Conservation (phyloP, 202 grass and related monocot species). For the Eragrostis tef region DNA sequence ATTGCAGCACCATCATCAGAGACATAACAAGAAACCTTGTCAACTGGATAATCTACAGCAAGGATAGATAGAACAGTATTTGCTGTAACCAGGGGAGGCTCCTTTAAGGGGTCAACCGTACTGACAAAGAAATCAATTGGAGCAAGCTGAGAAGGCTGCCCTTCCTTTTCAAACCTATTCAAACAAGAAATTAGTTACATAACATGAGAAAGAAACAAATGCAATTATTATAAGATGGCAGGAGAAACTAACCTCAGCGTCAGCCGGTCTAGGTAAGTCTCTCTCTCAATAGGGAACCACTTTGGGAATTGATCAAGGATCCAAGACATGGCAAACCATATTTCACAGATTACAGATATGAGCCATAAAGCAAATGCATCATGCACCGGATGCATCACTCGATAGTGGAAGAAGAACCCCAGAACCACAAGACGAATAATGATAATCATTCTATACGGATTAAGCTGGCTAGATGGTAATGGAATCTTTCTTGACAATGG, state of each 20-base stretch:
- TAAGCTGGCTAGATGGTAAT: conserved; percentile 75
- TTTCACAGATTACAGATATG: conserved; percentile 89
- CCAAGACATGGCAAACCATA: conserved; percentile 94
- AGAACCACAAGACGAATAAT: conserved; percentile 85
- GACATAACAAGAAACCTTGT: conserved; percentile 88
- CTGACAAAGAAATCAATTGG: conserved; percentile 85
- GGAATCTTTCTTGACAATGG: conserved; percentile 88
- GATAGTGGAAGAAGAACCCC: conserved; percentile 93
- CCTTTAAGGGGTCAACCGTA: conserved; percentile 87
- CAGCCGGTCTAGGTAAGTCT: conserved; percentile 86
- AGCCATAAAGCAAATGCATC: conserved; percentile 89
- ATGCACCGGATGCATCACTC: conserved; percentile 75
- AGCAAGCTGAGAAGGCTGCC: conserved; percentile 71
- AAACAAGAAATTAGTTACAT: conserved; percentile 39
- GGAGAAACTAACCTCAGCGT: conserved; percentile 64
- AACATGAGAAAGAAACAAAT: conserved; percentile 2
- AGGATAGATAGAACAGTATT: conserved; percentile 92
- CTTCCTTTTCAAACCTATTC: conserved; percentile 87
- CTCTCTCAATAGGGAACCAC: conserved; percentile 82
- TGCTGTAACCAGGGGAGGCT: conserved; percentile 87
- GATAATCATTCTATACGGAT: conserved; percentile 91
- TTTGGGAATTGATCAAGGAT: conserved; percentile 94
- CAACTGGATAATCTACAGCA: conserved; percentile 82
- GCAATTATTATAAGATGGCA: neutral
- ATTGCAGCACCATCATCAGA: conserved; percentile 97